Base-by-base conservation (phyloP, 2,329 filamentous ascomycete genomes). In the Cladosporium austrohemisphaericum region DNA sequence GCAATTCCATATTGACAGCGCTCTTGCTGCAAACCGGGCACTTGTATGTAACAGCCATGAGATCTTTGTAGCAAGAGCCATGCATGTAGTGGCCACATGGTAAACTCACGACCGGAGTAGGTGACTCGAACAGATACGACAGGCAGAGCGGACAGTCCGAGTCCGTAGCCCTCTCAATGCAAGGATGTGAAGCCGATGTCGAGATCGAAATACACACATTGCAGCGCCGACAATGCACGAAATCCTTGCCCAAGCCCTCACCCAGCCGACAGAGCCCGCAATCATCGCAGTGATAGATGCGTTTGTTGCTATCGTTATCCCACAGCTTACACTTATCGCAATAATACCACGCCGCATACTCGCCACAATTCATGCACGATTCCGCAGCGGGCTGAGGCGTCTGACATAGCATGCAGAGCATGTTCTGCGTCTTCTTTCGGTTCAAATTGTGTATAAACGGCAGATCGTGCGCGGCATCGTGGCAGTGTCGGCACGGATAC, bases 191-290 rank as follows among this genome's bases (percentile, higher is more conserved):
- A 33, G 79, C 82, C 61, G 88, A 84, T 51, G 90, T 88, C 2
- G 85, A 83, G 57, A 96, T 95, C 6, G 88, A 86, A 62, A 97
- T 93, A 71, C 93, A 98, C 20, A 94, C 90, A 60, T 88, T 88
- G 70, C 93, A 98, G 60, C 83, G 91, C 85, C 95, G 94, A 85
- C 93, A 98, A 69, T 98, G 93, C 63, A 94, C 91, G 66, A 95
- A 98, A 65, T 98, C 93, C 65, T 95, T 97, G 3, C 93, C 92
- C 23, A 98, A 74, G 1, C 93, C 93, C 66, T 89, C 81, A 1
- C 93, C 93, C 50, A 91, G 84, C 51, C 93, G 81, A 65, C 93
- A 98, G 53, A 98, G 95, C 4, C 93, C 93, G 68, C 93, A 98
- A 62, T 97, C 93, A 62, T 84, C 80, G 68, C 93, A 98, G 66